Conservation (phyloP, 2,329 filamentous ascomycete genomes). For the Fusarium guadeloupense region DNA sequence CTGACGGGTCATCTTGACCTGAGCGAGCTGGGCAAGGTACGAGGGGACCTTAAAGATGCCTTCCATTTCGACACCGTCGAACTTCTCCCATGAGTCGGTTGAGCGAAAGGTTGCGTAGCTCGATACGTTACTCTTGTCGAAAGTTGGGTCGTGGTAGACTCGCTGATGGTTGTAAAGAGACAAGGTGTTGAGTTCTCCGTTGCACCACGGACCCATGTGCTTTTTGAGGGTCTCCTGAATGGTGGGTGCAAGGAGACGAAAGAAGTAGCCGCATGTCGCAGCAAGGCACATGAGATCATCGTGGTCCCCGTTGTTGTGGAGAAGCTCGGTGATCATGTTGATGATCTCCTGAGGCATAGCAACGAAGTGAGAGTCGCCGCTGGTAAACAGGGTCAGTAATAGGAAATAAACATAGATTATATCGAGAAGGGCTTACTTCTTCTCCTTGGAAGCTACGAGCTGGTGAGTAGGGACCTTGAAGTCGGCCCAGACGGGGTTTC, state of each 20-base stretch:
- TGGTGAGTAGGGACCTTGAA: not conserved
- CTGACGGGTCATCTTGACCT: not conserved
- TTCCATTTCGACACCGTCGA: too few species aligned
- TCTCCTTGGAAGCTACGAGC: not conserved
- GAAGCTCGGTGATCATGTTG: not conserved
- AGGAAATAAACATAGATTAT: not conserved
- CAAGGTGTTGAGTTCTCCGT: not conserved
- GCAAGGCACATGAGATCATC: constrained; percentile 6
- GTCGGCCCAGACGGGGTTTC: not conserved
- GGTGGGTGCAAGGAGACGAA: not conserved
- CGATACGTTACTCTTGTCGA: too few species aligned
- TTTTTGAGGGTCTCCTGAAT: not conserved
- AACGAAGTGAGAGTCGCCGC: not conserved
- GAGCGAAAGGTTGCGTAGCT: too few species aligned
- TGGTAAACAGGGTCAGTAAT: not conserved
- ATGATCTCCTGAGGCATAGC: constrained; percentile 12
- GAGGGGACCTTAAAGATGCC: not conserved
- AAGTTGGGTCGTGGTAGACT: not conserved
- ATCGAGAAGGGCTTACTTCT: not conserved
- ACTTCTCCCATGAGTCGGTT: too few species aligned
- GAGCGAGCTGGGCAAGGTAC: not conserved
- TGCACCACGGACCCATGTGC: constrained; percentile 5
- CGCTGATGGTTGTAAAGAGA: too few species aligned
- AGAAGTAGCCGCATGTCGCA: constrained; percentile 14
- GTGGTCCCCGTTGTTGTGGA: not conserved